phyloP scores from a whole-genome alignment of 768 basidiomycete species.

The Tubosaeta sp. region DNA sequence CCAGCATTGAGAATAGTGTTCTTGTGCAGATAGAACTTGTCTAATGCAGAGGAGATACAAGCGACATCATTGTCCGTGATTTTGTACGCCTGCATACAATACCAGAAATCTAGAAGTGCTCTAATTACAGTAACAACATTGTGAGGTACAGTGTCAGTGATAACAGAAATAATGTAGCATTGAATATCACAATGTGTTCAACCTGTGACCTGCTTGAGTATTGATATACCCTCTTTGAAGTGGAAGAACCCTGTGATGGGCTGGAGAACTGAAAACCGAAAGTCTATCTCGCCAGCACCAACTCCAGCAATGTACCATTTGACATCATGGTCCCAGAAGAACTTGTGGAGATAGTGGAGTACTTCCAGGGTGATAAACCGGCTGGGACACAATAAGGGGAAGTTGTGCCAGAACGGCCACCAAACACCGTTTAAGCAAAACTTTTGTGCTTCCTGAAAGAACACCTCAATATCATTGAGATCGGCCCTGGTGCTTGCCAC shows the following conservation, averaged over 20 bases:
- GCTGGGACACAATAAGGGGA: too few species aligned
- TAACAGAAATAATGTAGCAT: conserved; percentile 31
- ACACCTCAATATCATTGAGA: too few species aligned
- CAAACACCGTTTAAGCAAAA: too few species aligned
- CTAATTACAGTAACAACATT: conserved; percentile 32
- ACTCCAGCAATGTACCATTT: neutral
- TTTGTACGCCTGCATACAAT: conserved; percentile 28
- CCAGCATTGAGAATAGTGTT: conserved; percentile 29
- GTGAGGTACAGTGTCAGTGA: conserved; percentile 30
- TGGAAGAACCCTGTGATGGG: conserved; percentile 29
- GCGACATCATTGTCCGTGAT: too few species aligned
- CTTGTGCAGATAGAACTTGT: conserved; percentile 35
- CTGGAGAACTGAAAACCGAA: conserved; percentile 1
- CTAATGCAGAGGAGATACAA: conserved; percentile 8
- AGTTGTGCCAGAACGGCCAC: too few species aligned
- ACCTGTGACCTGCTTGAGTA: conserved; percentile 40
- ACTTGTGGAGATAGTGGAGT: too few species aligned
- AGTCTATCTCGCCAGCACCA: conserved; percentile 4
- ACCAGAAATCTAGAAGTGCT: conserved; percentile 36
- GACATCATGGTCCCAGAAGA: too few species aligned
- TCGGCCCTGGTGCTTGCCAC: too few species aligned
- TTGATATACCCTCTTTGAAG: conserved; percentile 36
- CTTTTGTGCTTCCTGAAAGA: too few species aligned
- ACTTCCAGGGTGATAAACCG: too few species aligned
- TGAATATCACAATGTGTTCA: conserved; percentile 37